Evolutionary conservation across 2,329 filamentous ascomycete genomes (phyloP), one percentile per base, ranked within the genome.

Genomic region (Leptographium wingfieldii): DNA sequence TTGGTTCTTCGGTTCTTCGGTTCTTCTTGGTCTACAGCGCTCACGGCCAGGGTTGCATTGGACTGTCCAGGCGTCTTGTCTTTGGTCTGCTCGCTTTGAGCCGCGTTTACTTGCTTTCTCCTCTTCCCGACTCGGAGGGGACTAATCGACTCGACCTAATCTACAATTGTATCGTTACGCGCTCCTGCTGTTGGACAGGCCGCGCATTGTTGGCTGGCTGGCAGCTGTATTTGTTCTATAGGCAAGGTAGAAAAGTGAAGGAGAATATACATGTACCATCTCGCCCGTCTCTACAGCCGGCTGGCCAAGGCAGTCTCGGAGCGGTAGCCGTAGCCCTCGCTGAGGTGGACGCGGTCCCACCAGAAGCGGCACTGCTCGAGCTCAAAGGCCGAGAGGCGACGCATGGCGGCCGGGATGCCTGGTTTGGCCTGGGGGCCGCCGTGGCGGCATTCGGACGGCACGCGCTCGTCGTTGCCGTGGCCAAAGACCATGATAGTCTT

Each of bases 331-430:
- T 71, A 70, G 9, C 75, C 76, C 66, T 81, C 70, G 64, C 76
- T 80, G 56, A 77, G 65, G 60, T 73, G 69, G 25, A 78, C 76
- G 62, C 77, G 76, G 14, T 74, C 73, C 80, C 80, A 85, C 84
- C 84, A 87, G 68, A 83, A 87, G 14, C 71, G 68, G 65, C 80
- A 83, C 66, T 81, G 76, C 57, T 74, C 69, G 58, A 70, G 70
- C 62, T 80, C 78, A 61, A 72, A 72, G 4, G 67, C 69, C 27
- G 73, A 79, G 71, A 76, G 68, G 59, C 57, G 70, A 63, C 73
- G 69, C 59, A 77, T 69, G 59, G 74, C 67, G 0, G 76, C 79
- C 1, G 77, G 71, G 3, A 71, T 67, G 1, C 80, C 83, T 12
- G 60, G 66, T 27, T 69, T 57, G 63, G 76, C 62, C 73, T 67